Evolutionary conservation across 345 rosid species (phyloP), one percentile per base, ranked within the genome.

Genomic region (Gossypium bickii): DNA sequence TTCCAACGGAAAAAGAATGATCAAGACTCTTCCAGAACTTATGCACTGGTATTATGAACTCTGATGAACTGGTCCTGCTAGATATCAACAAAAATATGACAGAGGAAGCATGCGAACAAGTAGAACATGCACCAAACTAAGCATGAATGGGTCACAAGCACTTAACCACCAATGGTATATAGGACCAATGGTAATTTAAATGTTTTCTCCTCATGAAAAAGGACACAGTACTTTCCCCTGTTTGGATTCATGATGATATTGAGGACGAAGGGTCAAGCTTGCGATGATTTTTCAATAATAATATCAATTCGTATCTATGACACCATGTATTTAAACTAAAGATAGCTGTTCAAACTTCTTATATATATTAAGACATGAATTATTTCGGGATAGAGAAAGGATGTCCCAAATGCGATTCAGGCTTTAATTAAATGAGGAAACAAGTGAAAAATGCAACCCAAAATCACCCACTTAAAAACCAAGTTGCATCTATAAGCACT

Each of bases 1-100:
- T 95, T 75, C 99, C 99, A 73, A 85, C 83, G 60, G 88, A 74
- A 44, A 93, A 88, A 7, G 88, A 83, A 75, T 85, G 87, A 75
- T 86, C 85, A 45, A 88, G 86, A 78, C 93, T 90, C 86, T 89
- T 95, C 83, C 87, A 76, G 88, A 90, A 95, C 60, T 86, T 93
- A 7, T 83, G 83, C 29, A 81, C 81, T 44, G 97, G 93, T 55
- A 91, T 72, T 63, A 95, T 82, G 79, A 93, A 93, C 78, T 88
- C 94, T 12, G 98, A 91, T 57, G 90, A 81, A 76, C 86, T 86
- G 20, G 84, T 87, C 85, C 97, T 90, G 77, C 77, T 81, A 63
- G 44, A 68, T 12, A 60, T 6, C 16, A 29, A 24, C 22, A 38
- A 73, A 75, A 17, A 56, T 20, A 67, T 8, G 12, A 38, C 25